A percentile compares a stretch with the other conserved stretches of the same genome.
These are phyloP conservation scores for Torrubiellomyces zombiae DNA, from an alignment of 2,329 filamentous ascomycete genomes.

Conservation along the genomic window DNA sequence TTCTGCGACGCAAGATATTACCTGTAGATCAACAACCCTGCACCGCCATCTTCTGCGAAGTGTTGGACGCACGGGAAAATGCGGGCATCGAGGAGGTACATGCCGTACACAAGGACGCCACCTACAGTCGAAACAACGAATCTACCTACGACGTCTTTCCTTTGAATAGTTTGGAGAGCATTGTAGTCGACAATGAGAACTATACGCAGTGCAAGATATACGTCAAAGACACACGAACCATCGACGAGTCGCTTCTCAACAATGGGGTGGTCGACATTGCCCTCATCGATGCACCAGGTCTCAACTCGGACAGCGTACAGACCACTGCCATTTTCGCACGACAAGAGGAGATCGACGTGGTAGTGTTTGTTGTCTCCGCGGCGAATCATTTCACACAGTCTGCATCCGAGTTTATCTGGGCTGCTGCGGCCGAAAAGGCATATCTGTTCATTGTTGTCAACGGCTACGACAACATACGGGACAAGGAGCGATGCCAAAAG, in stretches of 20 bases:
- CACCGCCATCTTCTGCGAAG: constrained; percentile 96
- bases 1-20: constrained; percentile 77
- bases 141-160: constrained; percentile 81
- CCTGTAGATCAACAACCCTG: constrained; percentile 97
- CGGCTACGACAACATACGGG: constrained; percentile 83
- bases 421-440: constrained; percentile 88
- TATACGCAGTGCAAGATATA: constrained; percentile 97
- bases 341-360: constrained; percentile 96
- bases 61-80: constrained; percentile 83
- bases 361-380: constrained; percentile 94
- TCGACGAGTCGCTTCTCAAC: constrained; percentile 87
- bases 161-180: constrained; percentile 64
- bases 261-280: constrained; percentile 98
- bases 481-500: constrained; percentile 80
- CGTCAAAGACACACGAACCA: constrained; percentile 71
- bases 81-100: constrained; percentile 87
- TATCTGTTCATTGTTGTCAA: constrained; percentile 99
- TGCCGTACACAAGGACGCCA: constrained; percentile 65
- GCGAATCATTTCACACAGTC: constrained; percentile 97
- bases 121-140: constrained; percentile 81
- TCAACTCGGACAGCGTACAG: constrained; percentile 92
- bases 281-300: constrained; percentile 84
- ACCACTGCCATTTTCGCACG: constrained; percentile 94
- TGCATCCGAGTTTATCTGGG: constrained; percentile 94
- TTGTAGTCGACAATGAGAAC: constrained; percentile 74